phyloP scores from a whole-genome alignment of 257 asterid genomes.

The Penstemon barbatus region DNA sequence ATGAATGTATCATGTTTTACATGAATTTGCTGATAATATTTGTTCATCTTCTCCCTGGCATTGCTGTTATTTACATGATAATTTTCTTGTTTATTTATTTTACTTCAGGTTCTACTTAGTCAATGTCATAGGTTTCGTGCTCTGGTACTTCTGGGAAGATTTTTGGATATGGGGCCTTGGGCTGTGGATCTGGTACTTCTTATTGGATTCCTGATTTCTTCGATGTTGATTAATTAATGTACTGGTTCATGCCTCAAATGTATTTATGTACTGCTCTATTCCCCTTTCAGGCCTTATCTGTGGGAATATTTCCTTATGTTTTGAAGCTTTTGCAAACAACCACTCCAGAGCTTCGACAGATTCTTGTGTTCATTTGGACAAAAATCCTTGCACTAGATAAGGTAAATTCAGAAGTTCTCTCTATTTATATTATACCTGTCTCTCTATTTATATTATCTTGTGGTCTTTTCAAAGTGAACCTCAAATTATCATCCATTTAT shows the following conservation, averaged over 20 bases:
- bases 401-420: conserved; percentile 42
- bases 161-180: conserved; percentile 99
- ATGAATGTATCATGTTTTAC: not conserved
- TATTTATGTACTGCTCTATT: conserved; percentile 4
- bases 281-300: conserved; percentile 83
- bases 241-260: conserved; percentile 9
- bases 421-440: not conserved
- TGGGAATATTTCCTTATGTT: conserved; percentile 97
- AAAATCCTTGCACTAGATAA: conserved; percentile 96
- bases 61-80: not conserved
- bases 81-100: conserved; percentile 18
- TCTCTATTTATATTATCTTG: not conserved
- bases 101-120: conserved; percentile 86
- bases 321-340: conserved; percentile 92
- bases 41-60: not conserved
- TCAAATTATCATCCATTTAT: not conserved
- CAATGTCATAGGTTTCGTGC: conserved; percentile 99
- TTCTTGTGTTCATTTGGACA: conserved; percentile 98
- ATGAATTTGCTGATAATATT: not conserved
- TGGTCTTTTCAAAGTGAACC: not conserved
- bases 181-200: conserved; percentile 91
- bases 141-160: conserved; percentile 97
- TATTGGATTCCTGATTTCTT: conserved; percentile 23
- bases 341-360: conserved; percentile 94
- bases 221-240: conserved; percentile 19